Conservation (phyloP, 1,139 yeast species). For the Taiozyma sp. region DNA sequence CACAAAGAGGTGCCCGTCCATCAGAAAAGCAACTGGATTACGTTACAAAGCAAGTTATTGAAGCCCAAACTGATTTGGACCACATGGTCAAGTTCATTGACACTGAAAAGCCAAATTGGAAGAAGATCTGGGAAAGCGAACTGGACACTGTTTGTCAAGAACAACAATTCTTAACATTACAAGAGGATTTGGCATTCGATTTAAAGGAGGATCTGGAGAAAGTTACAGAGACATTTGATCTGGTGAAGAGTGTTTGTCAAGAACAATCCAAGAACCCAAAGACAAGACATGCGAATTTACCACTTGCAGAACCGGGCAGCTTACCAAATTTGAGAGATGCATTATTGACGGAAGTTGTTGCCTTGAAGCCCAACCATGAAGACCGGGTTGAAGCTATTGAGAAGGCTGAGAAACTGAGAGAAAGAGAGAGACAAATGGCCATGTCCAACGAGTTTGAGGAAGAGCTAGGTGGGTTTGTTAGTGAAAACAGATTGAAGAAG, state of each 20-base stretch:
- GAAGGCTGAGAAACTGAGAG: slow-evolving; percentile 77
- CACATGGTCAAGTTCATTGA: slow-evolving; percentile 56
- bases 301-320: slow-evolving; percentile 65
- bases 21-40: slow-evolving; percentile 64
- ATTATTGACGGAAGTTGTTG: slow-evolving; percentile 70
- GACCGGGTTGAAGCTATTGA: slow-evolving; percentile 81
- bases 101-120: slow-evolving; percentile 80
- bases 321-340: slow-evolving; percentile 71
- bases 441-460: slow-evolving; percentile 67
- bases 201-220: slow-evolving; percentile 74
- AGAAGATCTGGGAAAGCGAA: slow-evolving; percentile 88
- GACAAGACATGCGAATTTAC: slow-evolving; percentile 30
- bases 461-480: slow-evolving; percentile 85
- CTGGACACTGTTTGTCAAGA: slow-evolving; percentile 88
- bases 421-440: slow-evolving; percentile 59
- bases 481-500: slow-evolving; percentile 63
- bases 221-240: slow-evolving; percentile 73
- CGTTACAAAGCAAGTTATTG: slow-evolving; percentile 58
- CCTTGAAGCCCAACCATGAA: slow-evolving; percentile 79
- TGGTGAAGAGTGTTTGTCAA: slow-evolving; percentile 77
- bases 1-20: slow-evolving; percentile 85
- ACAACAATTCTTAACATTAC: slow-evolving; percentile 85
- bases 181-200: slow-evolving; percentile 79
- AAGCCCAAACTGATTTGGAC: slow-evolving; percentile 48
- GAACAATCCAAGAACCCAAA: slow-evolving; percentile 58